Evolutionary conservation across 208 protist species (phyloP).

Genomic region (Leishmania gerbilli): DNA sequence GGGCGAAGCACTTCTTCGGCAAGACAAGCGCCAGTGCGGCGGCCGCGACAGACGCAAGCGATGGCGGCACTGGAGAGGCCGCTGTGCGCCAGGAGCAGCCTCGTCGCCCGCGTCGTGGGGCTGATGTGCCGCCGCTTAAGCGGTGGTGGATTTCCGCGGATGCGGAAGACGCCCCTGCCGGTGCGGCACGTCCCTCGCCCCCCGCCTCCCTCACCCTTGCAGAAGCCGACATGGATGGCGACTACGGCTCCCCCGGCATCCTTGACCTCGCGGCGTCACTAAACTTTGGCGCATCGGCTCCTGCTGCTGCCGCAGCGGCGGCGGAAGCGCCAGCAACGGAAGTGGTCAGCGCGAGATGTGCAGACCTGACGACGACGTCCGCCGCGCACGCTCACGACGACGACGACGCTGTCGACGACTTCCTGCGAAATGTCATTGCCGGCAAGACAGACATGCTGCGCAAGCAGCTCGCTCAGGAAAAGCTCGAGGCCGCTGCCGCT

Average conservation of each 20-base stretch:
- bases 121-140: slow-evolving; percentile 15
- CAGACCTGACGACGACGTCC: neutral
- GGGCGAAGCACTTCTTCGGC: neutral
- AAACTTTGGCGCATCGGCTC: neutral
- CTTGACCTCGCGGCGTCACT: neutral
- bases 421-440: slow-evolving; percentile 68
- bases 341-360: neutral
- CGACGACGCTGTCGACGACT: slow-evolving; percentile 48
- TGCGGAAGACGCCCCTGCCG: neutral
- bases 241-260: slow-evolving; percentile 8
- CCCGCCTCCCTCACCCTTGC: neutral
- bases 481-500: slow-evolving; percentile 34
- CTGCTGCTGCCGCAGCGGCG: neutral
- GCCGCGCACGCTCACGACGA: slow-evolving; percentile 1
- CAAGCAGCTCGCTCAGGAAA: slow-evolving; percentile 51
- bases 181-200: neutral
- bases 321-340: neutral
- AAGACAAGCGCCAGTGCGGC: neutral
- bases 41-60: neutral
- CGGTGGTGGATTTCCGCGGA: neutral
- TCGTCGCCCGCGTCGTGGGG: neutral
- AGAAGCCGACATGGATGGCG: neutral
- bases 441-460: slow-evolving; percentile 65
- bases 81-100: neutral
- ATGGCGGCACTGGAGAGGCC: neutral